Evolutionary conservation across 1,284 basidiomycete genomes (phyloP), one percentile per base, ranked within the genome.

Genomic region (Somion occarium): DNA sequence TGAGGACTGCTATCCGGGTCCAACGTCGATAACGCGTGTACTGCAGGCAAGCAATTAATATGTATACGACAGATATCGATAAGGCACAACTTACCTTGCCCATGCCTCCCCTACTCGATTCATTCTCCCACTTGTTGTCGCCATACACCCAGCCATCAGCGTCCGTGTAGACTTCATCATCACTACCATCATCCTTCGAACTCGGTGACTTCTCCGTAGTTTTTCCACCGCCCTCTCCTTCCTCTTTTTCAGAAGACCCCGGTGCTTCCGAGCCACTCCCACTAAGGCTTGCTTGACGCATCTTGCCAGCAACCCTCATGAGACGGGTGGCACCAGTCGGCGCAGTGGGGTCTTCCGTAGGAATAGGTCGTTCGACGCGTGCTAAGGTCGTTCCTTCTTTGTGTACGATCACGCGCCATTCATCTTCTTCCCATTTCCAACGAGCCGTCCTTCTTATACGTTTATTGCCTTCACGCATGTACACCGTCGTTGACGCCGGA

Each of bases 91-190:
- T 56, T 49, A 80, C 79, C 74, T 93, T 93, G 60, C 94, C 91
- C 69, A 96, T 81, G 1, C 93, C 91, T 42, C 88, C 89, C 60
- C 85, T 88, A 48, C 73, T 73, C 53, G 80, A 84, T 54, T 82
- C 77, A 48, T 75, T 80, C 61, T 97, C 94, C 95, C 95, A 98
- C 64, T 96, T 95, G 68, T 98, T 98, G 62, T 96, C 95, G 2
- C 87, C 90, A 64, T 94, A 97, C 26, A 94, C 80, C 94, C 94
- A 97, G 1, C 94, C 94, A 53, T 96, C 92, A 1, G 75, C 64
- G 64, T 98, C 94, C 0, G 93, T 96, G 43, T 73, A 69, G 41
- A 78, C 69, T 26, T 75, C 76, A 38, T 73, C 71, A 13, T 66
- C 65, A 24, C 67, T 64, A 0, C 60, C 62, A 0, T 53, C 55